Base-by-base conservation (phyloP, 768 basidiomycete species). In the Hysterangium stoloniferum region DNA sequence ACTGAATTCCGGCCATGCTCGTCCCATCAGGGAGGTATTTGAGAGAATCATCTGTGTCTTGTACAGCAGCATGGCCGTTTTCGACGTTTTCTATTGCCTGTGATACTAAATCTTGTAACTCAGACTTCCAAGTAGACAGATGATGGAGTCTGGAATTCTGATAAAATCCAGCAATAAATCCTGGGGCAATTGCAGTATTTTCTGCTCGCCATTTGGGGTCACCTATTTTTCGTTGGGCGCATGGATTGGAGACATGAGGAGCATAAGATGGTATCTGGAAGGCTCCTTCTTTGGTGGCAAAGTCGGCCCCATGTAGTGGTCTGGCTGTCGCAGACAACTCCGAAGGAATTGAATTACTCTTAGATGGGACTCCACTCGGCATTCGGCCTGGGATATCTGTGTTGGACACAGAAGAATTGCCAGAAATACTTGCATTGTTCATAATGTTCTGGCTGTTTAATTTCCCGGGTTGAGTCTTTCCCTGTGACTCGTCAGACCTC, bases 111-210 rank as follows among this genome's bases (percentile, higher is more conserved):
- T 72, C 70, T 59, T 82, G 83, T 33, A 97, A 73, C 59, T 98
- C 94, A 0, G 87, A 77, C 64, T 98, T 99, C 89, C 90, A 95
- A 2, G 80, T 84, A 4, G 87, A 82, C 9, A 99, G 66, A 60
- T 94, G 86, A 58, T 99, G 96, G n/a, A 99, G 70, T 1, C 96
- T 84, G 1, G 86, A 91, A 61, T 96, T 85, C 55, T 71, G 67
- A 52, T 77, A 81, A 61, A 81, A 95, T 0, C 79, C 84, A 35
- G 90, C 83, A 49, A 97, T 82, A 64, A 94, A 99, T 54, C 83
- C 86, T 0, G 85, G 79, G 1, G 88, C 84, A 6, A 80, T 77
- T 7, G 92, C 86, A 0, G 96, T 99, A 63, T 99, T 82, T 19
- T 84, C 82, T 19, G 78, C 76, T 17, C 90, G 78, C 95, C 95